Base-by-base conservation (phyloP, 1,284 basidiomycete genomes). In the Fistulinella staudtii region DNA sequence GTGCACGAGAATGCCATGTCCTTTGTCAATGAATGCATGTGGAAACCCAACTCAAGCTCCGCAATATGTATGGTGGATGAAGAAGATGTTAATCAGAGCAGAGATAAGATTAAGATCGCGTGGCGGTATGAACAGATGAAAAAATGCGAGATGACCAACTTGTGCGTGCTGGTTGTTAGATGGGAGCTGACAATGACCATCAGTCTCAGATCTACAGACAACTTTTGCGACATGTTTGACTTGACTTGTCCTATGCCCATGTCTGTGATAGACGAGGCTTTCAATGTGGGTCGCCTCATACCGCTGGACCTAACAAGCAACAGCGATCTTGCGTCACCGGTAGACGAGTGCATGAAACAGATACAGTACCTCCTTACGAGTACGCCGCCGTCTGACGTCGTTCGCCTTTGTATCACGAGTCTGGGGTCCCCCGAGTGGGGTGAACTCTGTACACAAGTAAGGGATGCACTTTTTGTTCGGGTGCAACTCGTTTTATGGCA, bases 71-170 rank as follows among this genome's bases (percentile, higher is more conserved):
- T 41, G 20, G 34, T 30, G 21, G 39, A 53, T 13, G 58, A 57
- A 34, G 65, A 65, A 20, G 69, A 72, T 23, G 58, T 58, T 8
- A 58, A 59, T 29, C 67, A 69, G 47, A 65, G 63, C 30, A 60
- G 67, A 43, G 68, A 75, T 28, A 77, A 75, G 55, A 81, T 92
- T 51, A 91, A 87, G 68, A 96, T 97, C 57, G 95, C 95, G 29
- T 99, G 95, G 90, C 76, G 95, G 58, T 99, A 99, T 65, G 89
- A 91, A 57, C 76, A 82, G 49, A 88, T 96, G 88, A 89, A 85
- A 67, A 85, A 78, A 66, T 95, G 95, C 65, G 82, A 89, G 67
- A 96, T 95, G 22, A 55, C 63, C 43, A 62, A 65, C 53, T 64
- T 67, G 75, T 79, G 75, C 63, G 79, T 75, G 52, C 13, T 17